Conservation (phyloP, 257 asterid genomes). For the Solanum ossicruentum region DNA sequence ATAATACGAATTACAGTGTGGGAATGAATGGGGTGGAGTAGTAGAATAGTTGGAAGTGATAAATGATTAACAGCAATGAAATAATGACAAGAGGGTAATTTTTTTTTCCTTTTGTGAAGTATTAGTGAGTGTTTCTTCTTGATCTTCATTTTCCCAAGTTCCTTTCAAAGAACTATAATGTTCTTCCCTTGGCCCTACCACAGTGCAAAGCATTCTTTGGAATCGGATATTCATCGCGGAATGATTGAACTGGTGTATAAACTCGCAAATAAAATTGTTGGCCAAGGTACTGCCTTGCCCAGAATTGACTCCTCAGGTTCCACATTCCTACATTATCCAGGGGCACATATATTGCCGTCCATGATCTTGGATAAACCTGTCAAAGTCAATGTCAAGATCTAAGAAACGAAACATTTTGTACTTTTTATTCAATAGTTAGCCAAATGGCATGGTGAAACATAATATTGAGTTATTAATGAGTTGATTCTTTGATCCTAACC, state of each 20-base stretch:
- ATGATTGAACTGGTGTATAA: constrained; percentile 26
- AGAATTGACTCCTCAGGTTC: constrained; percentile 56
- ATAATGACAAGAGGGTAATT: neutral
- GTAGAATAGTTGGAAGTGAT: neutral
- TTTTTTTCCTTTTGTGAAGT: neutral
- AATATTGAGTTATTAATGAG: neutral
- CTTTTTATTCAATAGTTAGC: neutral
- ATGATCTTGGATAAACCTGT: constrained; percentile 66
- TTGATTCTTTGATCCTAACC: constrained; percentile 18
- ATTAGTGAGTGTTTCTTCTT: neutral
- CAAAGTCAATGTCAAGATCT: neutral
- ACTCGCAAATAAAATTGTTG: constrained; percentile 65
- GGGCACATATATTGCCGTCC: constrained; percentile 59
- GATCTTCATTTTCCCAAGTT: neutral
- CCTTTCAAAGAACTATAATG: neutral
- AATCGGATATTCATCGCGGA: constrained; percentile 46
- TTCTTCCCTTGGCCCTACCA: constrained; percentile 34
- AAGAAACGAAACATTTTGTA: neutral
- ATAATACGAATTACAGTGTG: neutral
- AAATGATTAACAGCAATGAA: neutral
- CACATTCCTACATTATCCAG: constrained; percentile 81
- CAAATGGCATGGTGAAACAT: neutral
- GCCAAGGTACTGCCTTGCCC: constrained; percentile 70
- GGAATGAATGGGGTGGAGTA: neutral
- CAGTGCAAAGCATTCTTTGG: constrained; percentile 57